phyloP scores from a whole-genome alignment of 106 monocot species.

The Dioscorea zingiberensis region DNA sequence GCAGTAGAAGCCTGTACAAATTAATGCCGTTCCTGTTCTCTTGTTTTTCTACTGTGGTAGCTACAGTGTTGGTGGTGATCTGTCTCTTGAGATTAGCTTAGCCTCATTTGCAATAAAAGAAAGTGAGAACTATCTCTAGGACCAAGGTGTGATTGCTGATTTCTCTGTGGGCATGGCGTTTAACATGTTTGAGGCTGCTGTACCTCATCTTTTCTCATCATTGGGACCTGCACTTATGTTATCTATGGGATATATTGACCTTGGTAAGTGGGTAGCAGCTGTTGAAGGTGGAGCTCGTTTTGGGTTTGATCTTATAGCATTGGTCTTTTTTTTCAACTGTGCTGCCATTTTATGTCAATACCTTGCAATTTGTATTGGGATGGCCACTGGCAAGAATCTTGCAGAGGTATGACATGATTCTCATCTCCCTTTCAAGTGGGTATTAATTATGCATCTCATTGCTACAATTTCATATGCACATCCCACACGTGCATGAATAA shows the following conservation, averaged over 20 bases:
- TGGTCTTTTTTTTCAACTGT: slow-evolving; percentile 53
- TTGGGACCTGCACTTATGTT: slow-evolving; percentile 67
- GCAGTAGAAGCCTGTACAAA: no score
- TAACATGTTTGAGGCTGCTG: slow-evolving; percentile 9
- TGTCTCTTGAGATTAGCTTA: no score
- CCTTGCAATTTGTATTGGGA: slow-evolving; percentile 52
- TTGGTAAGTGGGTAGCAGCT: slow-evolving; percentile 73
- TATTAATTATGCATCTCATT: no score
- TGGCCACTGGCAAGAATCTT: slow-evolving; percentile 53
- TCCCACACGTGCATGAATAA: no score
- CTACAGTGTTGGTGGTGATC: no score
- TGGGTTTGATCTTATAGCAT: slow-evolving; percentile 47
- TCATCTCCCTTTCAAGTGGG: not conserved
- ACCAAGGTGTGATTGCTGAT: no score
- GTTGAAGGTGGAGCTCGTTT: slow-evolving; percentile 62
- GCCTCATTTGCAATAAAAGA: no score
- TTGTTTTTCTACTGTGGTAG: no score
- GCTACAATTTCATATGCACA: no score
- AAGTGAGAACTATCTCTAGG: no score
- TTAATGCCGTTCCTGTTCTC: no score
- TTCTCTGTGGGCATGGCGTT: slow-evolving; percentile 17
- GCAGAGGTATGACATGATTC: slow-evolving; percentile 42
- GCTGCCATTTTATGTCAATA: slow-evolving; percentile 68
- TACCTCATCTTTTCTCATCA: slow-evolving; percentile 31
- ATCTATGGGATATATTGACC: slow-evolving; percentile 73